A percentile compares a stretch with the other conserved stretches of the same genome.
Evolutionary conservation across 768 basidiomycete species (phyloP).

Genomic region (Harrya chromipes): DNA sequence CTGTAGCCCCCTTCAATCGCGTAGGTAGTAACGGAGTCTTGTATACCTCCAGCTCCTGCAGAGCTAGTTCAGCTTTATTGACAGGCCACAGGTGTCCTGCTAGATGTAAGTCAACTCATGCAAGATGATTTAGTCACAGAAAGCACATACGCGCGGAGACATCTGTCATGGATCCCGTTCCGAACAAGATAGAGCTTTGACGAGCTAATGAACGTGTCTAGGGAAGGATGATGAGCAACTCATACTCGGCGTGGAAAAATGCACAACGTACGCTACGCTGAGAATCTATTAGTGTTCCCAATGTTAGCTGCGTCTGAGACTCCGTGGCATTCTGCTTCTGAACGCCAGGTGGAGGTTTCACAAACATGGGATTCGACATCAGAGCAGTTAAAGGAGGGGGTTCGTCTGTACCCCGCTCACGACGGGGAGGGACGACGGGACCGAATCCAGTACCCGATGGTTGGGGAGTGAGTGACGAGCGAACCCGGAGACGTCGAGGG

Average conservation of each 20-base stretch:
- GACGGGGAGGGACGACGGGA: constrained; percentile 37
- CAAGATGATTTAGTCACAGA: constrained; percentile 2
- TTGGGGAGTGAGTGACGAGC: constrained; percentile 70
- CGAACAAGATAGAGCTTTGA: constrained; percentile 52
- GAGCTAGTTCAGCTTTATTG: constrained; percentile 60
- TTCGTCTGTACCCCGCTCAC: constrained; percentile 56
- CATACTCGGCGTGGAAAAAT: background rate
- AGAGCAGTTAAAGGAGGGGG: constrained; percentile 66
- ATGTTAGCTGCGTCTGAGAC: constrained; percentile 40
- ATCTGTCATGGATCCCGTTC: constrained; percentile 35
- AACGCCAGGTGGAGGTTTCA: constrained; percentile 50
- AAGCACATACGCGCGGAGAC: constrained; percentile 31
- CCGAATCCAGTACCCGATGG: constrained; percentile 45
- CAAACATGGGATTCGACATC: constrained; percentile 64
- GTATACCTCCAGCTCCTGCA: constrained; percentile 74
- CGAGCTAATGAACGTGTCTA: constrained; percentile 50
- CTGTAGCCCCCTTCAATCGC: constrained; percentile 39
- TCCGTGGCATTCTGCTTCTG: constrained; percentile 23
- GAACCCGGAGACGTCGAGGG: constrained; percentile 49
- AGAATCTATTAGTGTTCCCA: constrained; percentile 58
- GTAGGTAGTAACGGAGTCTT: constrained; percentile 76
- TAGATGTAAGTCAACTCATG: constrained; percentile 15
- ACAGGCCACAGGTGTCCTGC: constrained; percentile 33
- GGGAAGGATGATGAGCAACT: constrained; percentile 7
- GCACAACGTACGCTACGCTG: constrained; percentile 48